A percentile compares a stretch with the other conserved stretches of the same genome.
Evolutionary conservation across 1,284 basidiomycete species (phyloP).

Genomic region (Naganishia albida): DNA sequence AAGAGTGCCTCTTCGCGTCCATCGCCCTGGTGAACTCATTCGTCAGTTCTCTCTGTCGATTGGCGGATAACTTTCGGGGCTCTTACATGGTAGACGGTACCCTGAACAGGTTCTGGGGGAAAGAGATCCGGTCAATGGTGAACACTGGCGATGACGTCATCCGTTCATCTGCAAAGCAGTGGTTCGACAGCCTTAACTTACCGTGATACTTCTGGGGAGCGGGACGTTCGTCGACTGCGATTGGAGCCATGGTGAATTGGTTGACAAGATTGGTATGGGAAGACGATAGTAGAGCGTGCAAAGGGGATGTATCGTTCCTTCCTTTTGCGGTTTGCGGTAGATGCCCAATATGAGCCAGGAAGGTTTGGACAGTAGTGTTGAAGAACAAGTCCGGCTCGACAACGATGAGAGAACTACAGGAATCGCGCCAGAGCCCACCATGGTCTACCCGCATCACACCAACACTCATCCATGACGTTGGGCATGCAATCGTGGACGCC

Average conservation of each 20-base stretch:
- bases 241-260: slow-evolving; percentile 12
- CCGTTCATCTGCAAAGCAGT: background rate
- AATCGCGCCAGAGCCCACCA: too few relatives aligned
- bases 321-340: too few relatives aligned
- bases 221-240: slow-evolving; percentile 27
- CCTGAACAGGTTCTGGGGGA: slow-evolving; percentile 44
- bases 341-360: too few relatives aligned
- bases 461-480: too few relatives aligned
- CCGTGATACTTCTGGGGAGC: slow-evolving; percentile 44
- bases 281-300: background rate
- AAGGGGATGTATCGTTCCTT: too few relatives aligned
- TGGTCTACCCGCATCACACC: background rate
- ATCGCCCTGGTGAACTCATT: slow-evolving; percentile 36
- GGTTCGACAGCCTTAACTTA: slow-evolving; percentile 30
- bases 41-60: background rate
- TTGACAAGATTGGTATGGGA: background rate
- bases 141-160: slow-evolving; percentile 10
- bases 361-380: too few relatives aligned
- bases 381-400: too few relatives aligned
- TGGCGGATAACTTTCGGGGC: too few relatives aligned
- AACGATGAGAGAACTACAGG: too few relatives aligned
- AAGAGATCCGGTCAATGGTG: background rate
- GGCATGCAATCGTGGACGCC: too few relatives aligned
- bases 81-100: slow-evolving; percentile 45
- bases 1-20: slow-evolving; percentile 45